Evolutionary conservation across 192 early-diverging fungal genomes (phyloP), one percentile per base, ranked within the genome.

Genomic region (Mortierella claussenii): DNA sequence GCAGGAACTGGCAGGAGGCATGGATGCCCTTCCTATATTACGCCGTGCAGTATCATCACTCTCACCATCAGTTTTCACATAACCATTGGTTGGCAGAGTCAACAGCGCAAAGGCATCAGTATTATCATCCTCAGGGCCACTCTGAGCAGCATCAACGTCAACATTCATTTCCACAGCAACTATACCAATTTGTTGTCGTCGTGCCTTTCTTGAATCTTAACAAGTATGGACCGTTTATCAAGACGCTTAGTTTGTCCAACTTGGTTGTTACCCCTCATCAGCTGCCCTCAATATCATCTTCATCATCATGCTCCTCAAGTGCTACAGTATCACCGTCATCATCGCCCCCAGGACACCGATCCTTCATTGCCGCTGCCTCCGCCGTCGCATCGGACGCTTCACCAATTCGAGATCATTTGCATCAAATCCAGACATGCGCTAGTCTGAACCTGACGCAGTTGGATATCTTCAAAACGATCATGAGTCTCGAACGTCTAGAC

Each of bases 1-100:
- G 52, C 53, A 60, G 24, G 36, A 58, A 45, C 26, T 76, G 73
- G 73, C 43, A 62, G 33, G 64, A 76, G 11, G 65, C 53, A 21
- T 76, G 73, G 73, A 55, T 59, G 1, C 65, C 73, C 4, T 76
- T 67, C 10, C 65, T 76, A 4, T 76, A 76, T 53, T 52, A 66
- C 18, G 13, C 62, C 3, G 73, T 76, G 15, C 57, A 46, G 12
- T 76, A 60, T 47, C 57, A 48, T 13, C 50, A 54, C 44, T 18
- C 27, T 40, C 37, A 40, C 37, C 13, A 40, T 9, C 46, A 48
- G 21, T 6, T 10, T 48, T 23, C 46, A 13, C 37, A 40, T 40
- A 40, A 13, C 13, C 13, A 10, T 7, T 40, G 37, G 8, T 40
- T 40, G 8, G 37, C 13, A 40, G 37, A 40, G 37, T 40, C 37